A percentile compares a stretch with the other conserved stretches of the same genome.
Conservation (phyloP, 1,284 basidiomycete genomes). For the Earliella scabrosa region DNA sequence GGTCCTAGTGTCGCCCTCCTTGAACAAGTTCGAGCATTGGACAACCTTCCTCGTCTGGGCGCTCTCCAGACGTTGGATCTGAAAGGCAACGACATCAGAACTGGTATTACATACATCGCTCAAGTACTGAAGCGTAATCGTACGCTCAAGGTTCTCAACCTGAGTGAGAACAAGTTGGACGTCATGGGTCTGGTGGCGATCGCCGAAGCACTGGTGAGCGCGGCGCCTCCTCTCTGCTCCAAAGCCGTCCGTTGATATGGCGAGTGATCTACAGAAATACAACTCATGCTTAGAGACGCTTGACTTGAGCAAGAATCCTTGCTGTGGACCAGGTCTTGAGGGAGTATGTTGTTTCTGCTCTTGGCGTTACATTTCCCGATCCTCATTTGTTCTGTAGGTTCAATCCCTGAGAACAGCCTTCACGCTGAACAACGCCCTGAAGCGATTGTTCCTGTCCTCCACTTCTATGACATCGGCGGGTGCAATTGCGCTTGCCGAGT, state of each 20-base stretch:
- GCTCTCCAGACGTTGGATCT: constrained; percentile 89
- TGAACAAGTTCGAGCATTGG: constrained; percentile 83
- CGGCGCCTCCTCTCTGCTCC: background rate
- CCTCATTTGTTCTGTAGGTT: constrained; percentile 51
- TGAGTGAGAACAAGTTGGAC: constrained; percentile 94
- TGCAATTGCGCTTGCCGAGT: constrained; percentile 95
- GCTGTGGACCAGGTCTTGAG: constrained; percentile 85
- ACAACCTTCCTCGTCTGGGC: constrained; percentile 84
- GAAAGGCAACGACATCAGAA: constrained; percentile 89
- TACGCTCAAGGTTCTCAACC: constrained; percentile 91
- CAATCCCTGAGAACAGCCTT: constrained; percentile 91
- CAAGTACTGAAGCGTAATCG: constrained; percentile 96
- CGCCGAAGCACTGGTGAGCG: constrained; percentile 85
- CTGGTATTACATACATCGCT: constrained; percentile 87
- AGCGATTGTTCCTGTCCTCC: constrained; percentile 89
- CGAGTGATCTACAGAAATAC: constrained; percentile 71
- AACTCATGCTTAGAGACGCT: constrained; percentile 94
- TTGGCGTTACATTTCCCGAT: background rate
- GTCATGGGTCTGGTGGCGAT: constrained; percentile 79
- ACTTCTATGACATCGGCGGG: constrained; percentile 85
- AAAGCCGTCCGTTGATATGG: too few relatives aligned
- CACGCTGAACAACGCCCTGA: constrained; percentile 90
- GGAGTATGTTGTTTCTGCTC: constrained; percentile 60
- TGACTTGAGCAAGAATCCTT: constrained; percentile 93
- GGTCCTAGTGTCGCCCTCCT: constrained; percentile 76